Base-by-base conservation (phyloP, 352 stramenopile genomes). In the Saprolegnia diclina region DNA sequence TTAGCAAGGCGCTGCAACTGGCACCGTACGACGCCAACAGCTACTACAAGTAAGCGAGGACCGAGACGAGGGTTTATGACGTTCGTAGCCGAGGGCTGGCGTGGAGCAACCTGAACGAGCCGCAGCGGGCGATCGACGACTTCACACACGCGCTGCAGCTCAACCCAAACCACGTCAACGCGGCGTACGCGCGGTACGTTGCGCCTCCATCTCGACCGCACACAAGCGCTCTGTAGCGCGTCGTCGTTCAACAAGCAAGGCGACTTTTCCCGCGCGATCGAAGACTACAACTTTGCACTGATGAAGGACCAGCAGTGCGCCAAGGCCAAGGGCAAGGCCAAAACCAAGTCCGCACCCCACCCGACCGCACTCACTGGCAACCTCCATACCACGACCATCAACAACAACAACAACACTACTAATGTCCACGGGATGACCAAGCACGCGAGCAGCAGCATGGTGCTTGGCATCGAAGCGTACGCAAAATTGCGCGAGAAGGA, bases 201-300 rank as follows among this genome's bases (percentile, higher is more conserved):
- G 10, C 14, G 7, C 46, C 5, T 54, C 46, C 14, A 54, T 54
- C 6, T n/a, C 46, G 14, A 21, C n/a, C 10, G 9, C 46, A 56
- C 48, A 14, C 6, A 1, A n/a, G 24, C 16, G 38, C 32, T 65
- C 19, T 29, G 16, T 50, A 64, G 57, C 9, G 89, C 86, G 2
- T 91, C 89, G 22, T 95, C 82, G 62, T 92, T 88, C 74, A 97
- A 97, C 70, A 85, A 76, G 19, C 82, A 93, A 64, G 88, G 86
- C 3, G 81, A 93, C 74, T 94, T 95, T 65, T 76, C 87, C 22
- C 77, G 77, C 24, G 89, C 89, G 2, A 96, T 97, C 56, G 89
- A 96, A 56, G 89, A 96, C 67, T 96, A 96, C 76, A 95, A 92
- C 55, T 83, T 92, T 37, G 88, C 89, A 0, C 72, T 96, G 35